Conservation (phyloP, 305 asterid genomes). For the Withania somnifera region DNA sequence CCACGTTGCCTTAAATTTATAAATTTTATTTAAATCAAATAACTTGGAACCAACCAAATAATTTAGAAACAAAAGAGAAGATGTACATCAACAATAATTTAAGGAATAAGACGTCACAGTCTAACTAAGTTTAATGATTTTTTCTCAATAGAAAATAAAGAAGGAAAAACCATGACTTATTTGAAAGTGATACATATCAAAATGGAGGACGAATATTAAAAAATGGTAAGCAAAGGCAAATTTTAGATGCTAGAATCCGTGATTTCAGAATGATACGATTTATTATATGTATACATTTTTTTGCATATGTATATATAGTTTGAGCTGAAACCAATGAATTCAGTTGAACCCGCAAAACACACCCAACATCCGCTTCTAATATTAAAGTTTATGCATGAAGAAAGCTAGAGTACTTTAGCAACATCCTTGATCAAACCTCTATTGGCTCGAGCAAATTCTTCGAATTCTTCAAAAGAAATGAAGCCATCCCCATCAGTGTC, state of each 20-base stretch:
- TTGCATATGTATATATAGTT: background rate
- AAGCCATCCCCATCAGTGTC: constrained; percentile 63
- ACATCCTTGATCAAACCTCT: constrained; percentile 57
- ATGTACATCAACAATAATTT: background rate
- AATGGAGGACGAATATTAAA: background rate
- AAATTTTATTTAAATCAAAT: background rate
- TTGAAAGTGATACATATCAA: background rate
- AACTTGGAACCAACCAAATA: background rate
- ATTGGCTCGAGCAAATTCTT: constrained; percentile 41
- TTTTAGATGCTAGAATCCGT: background rate
- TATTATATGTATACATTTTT: background rate
- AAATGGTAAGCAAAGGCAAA: background rate
- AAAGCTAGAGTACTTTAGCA: constrained; percentile 53
- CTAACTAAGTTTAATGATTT: background rate
- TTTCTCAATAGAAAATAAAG: background rate
- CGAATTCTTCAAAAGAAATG: constrained; percentile 51
- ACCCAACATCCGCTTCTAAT: background rate
- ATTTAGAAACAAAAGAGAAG: background rate
- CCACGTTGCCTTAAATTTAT: background rate
- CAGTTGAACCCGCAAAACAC: background rate
- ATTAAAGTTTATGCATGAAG: background rate
- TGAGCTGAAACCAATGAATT: background rate
- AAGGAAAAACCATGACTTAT: background rate
- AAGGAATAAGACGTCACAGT: background rate
- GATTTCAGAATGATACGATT: background rate